These are phyloP conservation scores for Cyberlindnera lachancei DNA, from an alignment of 805 yeast species.

Conservation along the genomic window DNA sequence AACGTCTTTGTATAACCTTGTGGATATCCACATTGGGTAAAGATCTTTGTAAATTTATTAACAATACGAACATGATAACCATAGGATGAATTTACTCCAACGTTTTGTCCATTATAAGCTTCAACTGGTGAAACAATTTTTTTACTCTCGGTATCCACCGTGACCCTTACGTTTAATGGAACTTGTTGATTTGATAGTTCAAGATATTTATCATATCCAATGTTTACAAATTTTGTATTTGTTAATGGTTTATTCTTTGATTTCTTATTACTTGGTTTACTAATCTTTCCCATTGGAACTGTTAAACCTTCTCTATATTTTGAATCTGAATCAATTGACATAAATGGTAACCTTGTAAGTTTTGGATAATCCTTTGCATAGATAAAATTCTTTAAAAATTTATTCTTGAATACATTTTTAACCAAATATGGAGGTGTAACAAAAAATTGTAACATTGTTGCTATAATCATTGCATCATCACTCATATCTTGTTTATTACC, in stretches of 20 bases:
- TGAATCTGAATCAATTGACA: constrained; percentile 36
- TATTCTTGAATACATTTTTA: constrained; percentile 51
- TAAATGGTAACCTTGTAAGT: constrained; percentile 67
- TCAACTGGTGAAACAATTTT: constrained; percentile 62
- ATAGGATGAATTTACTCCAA: constrained; percentile 52
- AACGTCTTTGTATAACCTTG: constrained; percentile 66
- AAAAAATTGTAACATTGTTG: constrained; percentile 67
- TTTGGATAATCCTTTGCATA: constrained; percentile 67
- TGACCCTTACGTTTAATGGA: constrained; percentile 74
- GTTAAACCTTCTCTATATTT: constrained; percentile 57
- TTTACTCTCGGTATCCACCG: constrained; percentile 57
- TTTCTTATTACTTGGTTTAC: constrained; percentile 21
- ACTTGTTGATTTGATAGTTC: constrained; percentile 54
- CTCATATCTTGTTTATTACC: constrained; percentile 14
- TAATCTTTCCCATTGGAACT: constrained; percentile 32
- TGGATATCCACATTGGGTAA: constrained; percentile 59
- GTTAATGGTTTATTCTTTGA: constrained; percentile 44
- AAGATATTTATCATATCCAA: constrained; percentile 56
- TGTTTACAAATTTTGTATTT: constrained; percentile 66
- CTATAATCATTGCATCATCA: constrained; percentile 46
- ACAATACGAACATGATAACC: constrained; percentile 75
- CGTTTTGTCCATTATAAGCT: constrained; percentile 56
- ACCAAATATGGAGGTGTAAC: constrained; percentile 80
- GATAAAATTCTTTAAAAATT: constrained; percentile 39
- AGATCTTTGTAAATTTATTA: constrained; percentile 49